Base-by-base conservation (phyloP, 768 basidiomycete species). In the Rhodotorula graminis region DNA sequence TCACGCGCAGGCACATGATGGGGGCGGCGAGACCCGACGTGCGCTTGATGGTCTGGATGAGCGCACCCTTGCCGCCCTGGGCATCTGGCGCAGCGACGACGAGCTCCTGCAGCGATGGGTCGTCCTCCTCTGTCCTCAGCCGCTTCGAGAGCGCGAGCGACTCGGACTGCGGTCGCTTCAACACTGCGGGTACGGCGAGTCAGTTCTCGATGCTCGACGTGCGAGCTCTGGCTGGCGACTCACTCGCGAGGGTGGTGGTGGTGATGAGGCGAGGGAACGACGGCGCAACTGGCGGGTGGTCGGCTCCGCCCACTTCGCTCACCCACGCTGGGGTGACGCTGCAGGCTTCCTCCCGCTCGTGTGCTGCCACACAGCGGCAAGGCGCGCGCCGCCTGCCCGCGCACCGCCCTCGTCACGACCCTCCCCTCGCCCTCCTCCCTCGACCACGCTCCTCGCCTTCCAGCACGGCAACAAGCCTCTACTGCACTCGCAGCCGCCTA, bases 1-100 rank as follows among this genome's bases (percentile, higher is more conserved):
- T 85, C 82, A 96, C 95, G 91, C 25, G 87, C 73, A 99, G 83
- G 77, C 90, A 90, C 78, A 98, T 87, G 78, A 99, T 98, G 42
- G 96, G 96, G 56, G 93, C 93, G 77, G 92, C 89, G 53, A 98
- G 85, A 76, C 86, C 89, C 82, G 91, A 93, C n/a, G 96, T 99
- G 59, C 96, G 85, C 80, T 91, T 90, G 40, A 98, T 87, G 33
- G 87, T 89, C 74, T 73, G 72, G 50, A 79, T 75, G 70, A 83
- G 65, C 14, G 80, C 81, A 59, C 79, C 80, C 74, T 81, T 80
- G 60, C 72, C 65, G 29, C 74, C 75, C 11, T 77, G 78, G 49
- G 80, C 80, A 37, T 80, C 82, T 3, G 78, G 73, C 0, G 80
- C 79, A 10, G 81, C 80, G 49, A 83, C 82, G 25, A 81, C 80